Evolutionary conservation across 768 basidiomycete species (phyloP).

Genomic region (Cyathus striatus): DNA sequence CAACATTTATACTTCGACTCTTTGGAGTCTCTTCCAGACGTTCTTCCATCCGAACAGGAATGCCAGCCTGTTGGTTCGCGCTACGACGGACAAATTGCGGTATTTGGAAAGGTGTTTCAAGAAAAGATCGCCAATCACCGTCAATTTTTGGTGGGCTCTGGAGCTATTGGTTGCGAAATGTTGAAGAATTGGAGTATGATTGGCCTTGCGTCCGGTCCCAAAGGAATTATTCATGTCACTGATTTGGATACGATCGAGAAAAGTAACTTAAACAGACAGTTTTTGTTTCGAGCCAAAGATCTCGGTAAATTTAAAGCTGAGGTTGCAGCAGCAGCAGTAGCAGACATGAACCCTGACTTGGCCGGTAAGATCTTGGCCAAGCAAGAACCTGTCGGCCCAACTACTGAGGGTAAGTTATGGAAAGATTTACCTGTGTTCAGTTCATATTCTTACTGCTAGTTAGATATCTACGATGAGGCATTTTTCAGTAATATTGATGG

Average conservation of each 20-base stretch:
- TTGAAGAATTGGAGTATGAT: slow-evolving; percentile 99
- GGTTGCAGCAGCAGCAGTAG: slow-evolving; percentile 84
- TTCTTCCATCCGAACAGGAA: slow-evolving; percentile 75
- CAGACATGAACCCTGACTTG: slow-evolving; percentile 94
- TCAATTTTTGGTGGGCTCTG: slow-evolving; percentile 97
- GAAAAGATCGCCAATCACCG: slow-evolving; percentile 83
- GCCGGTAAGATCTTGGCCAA: slow-evolving; percentile 80
- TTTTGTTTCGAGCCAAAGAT: slow-evolving; percentile 95
- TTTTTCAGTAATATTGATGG: slow-evolving; percentile 90
- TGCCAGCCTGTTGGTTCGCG: slow-evolving; percentile 77
- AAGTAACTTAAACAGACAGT: slow-evolving; percentile 96
- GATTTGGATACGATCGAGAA: slow-evolving; percentile 99
- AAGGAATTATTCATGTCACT: slow-evolving; percentile 86
- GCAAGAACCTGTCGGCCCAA: slow-evolving; percentile 90
- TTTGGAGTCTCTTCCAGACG: slow-evolving; percentile 82
- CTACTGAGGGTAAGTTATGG: slow-evolving; percentile 76
- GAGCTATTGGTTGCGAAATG: slow-evolving; percentile 99
- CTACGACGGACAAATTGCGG: slow-evolving; percentile 93
- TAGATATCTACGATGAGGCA: slow-evolving; percentile 81
- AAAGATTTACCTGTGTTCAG: not conserved
- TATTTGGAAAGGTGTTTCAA: slow-evolving; percentile 93
- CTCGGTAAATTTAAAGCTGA: slow-evolving; percentile 96
- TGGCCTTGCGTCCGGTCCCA: slow-evolving; percentile 78
- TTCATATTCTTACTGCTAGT: slow-evolving; percentile 45
- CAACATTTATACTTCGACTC: slow-evolving; percentile 98